Conservation (phyloP, 306 rosid genomes). For the Vachellia collinsii region DNA sequence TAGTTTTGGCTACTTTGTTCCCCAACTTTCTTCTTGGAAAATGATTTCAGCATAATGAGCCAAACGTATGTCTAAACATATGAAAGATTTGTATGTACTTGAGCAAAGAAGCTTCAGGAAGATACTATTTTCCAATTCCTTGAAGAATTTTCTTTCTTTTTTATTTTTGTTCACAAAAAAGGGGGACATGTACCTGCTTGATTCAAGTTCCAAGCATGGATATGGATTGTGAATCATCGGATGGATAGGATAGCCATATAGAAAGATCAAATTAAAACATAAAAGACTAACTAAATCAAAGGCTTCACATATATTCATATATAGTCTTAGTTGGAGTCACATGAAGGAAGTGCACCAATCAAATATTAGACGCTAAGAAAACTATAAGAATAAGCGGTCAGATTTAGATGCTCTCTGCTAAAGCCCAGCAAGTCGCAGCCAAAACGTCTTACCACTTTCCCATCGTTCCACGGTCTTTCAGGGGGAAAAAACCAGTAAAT, state of each 20-base stretch:
- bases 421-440: conserved; percentile 49
- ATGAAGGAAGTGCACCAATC: conserved; percentile 32
- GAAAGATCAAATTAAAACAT: neutral
- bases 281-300: neutral
- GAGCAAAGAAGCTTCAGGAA: neutral
- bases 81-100: neutral
- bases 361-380: conserved; percentile 45
- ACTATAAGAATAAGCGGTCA: conserved; percentile 54
- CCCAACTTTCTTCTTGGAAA: too few species aligned
- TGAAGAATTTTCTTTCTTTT: neutral
- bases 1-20: too few species aligned
- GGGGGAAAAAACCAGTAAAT: conserved; percentile 18
- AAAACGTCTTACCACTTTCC: conserved; percentile 49
- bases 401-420: conserved; percentile 55
- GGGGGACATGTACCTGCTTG: neutral
- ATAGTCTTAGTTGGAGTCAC: conserved; percentile 42
- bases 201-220: neutral
- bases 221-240: conserved; percentile 4
- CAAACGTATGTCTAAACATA: neutral
- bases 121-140: neutral
- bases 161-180: neutral
- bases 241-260: conserved; percentile 7
- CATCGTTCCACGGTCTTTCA: conserved; percentile 35
- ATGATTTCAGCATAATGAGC: neutral
- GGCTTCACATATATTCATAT: neutral